Evolutionary conservation across 371 early-diverging fungal genomes (phyloP).

Genomic region (Basidiobolus meristosporus): DNA sequence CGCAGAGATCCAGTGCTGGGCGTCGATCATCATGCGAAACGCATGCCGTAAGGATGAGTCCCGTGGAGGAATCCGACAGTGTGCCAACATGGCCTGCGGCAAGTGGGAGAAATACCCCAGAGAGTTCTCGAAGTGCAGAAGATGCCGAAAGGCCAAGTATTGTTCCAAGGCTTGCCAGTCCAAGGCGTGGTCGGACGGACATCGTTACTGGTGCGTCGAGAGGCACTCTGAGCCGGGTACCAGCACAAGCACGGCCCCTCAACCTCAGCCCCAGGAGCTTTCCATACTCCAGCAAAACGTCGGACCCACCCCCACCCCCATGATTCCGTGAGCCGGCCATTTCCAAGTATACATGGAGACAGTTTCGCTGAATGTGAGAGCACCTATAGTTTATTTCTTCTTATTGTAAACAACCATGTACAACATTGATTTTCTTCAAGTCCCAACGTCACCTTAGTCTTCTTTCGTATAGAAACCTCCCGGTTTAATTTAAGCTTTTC

Average conservation of each 20-base stretch:
- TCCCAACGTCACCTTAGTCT: too few species aligned
- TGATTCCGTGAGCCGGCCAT: too few species aligned
- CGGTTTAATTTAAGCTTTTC: too few species aligned
- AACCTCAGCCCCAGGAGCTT: too few species aligned
- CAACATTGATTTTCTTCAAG: too few species aligned
- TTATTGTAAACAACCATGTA: too few species aligned
- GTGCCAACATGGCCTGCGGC: conserved; percentile 54
- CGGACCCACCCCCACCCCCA: too few species aligned
- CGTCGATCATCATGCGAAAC: conserved; percentile 63
- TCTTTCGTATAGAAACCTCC: too few species aligned
- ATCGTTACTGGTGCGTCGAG: conserved; percentile 63
- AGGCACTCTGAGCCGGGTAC: conserved; percentile 15
- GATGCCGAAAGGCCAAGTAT: conserved; percentile 65
- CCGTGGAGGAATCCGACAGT: conserved; percentile 45
- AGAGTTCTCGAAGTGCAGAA: conserved; percentile 63
- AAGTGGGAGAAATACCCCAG: conserved; percentile 55
- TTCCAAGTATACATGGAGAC: too few species aligned
- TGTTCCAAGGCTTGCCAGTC: conserved; percentile 55
- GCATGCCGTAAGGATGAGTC: conserved; percentile 56
- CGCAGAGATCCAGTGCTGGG: conserved; percentile 52
- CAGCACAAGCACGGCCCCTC: neutral
- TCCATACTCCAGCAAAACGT: too few species aligned
- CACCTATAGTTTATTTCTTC: too few species aligned
- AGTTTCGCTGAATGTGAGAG: too few species aligned
- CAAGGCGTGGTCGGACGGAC: conserved; percentile 67